phyloP scores from a whole-genome alignment of 352 stramenopile species.

The Globisporangium carolinianum region DNA sequence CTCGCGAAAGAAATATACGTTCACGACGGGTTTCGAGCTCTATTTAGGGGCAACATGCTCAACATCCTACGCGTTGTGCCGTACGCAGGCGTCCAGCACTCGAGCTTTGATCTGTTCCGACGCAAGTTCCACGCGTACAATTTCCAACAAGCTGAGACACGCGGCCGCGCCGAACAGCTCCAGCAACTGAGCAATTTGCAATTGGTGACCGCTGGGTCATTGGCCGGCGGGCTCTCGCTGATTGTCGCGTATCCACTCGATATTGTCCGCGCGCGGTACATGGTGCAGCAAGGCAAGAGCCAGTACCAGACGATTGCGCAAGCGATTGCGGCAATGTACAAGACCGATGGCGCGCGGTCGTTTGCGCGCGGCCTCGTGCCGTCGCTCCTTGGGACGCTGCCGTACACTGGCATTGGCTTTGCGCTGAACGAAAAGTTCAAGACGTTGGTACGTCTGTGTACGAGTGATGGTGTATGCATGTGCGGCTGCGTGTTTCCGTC shows the following conservation, averaged over 20 bases:
- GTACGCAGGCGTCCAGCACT: conserved; percentile 76
- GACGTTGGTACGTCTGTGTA: conserved; percentile 31
- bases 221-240: conserved; percentile 67
- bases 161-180: conserved; percentile 19
- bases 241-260: conserved; percentile 76
- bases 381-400: conserved; percentile 76
- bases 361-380: conserved; percentile 67
- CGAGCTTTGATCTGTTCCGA: conserved; percentile 79
- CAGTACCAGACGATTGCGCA: conserved; percentile 69
- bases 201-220: conserved; percentile 59
- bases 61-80: conserved; percentile 79
- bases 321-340: conserved; percentile 72
- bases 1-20: conserved; percentile 63
- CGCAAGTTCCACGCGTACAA: conserved; percentile 80
- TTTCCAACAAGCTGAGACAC: conserved; percentile 35
- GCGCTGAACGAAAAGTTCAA: conserved; percentile 83
- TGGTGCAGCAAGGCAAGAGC: conserved; percentile 80
- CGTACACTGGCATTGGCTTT: conserved; percentile 84
- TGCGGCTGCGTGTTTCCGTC: neutral
- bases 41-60: conserved; percentile 72
- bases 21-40: conserved; percentile 55
- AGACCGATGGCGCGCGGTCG: conserved; percentile 50
- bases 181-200: conserved; percentile 74
- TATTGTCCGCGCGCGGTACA: conserved; percentile 76
- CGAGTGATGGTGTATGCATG: neutral